These are phyloP conservation scores for Hypoxylon trugodes DNA, from an alignment of 495 filamentous ascomycete genomes.

Conservation along the genomic window DNA sequence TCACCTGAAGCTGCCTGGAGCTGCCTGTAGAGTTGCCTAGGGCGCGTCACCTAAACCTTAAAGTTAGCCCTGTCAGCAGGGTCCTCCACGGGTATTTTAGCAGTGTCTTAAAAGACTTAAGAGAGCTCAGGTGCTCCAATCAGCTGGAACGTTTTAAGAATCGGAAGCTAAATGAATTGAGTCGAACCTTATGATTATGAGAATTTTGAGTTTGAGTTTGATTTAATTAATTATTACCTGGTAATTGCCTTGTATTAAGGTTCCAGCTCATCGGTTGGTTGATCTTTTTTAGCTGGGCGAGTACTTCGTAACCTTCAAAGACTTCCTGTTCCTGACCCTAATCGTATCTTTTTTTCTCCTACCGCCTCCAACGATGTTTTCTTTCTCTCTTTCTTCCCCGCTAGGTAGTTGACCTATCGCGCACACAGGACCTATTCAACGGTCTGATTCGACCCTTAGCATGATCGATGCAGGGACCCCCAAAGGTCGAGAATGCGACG, in stretches of 20 bases:
- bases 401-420: constrained; percentile 13
- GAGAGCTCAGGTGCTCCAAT: neutral
- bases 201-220: too few relatives aligned
- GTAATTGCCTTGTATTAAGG: too few relatives aligned
- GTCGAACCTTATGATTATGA: constrained; percentile 2
- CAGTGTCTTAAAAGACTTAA: too few relatives aligned
- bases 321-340: neutral
- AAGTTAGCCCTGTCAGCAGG: neutral
- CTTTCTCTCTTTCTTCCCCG: neutral
- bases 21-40: neutral
- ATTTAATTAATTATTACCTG: constrained; percentile 15
- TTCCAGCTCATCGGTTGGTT: too few relatives aligned
- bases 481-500: neutral
- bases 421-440: constrained; percentile 16
- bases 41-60: constrained; percentile 14
- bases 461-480: constrained; percentile 21
- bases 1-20: constrained; percentile 8
- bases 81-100: too few relatives aligned
- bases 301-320: too few relatives aligned
- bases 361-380: neutral
- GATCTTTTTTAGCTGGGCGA: too few relatives aligned
- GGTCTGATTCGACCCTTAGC: constrained; percentile 9
- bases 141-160: constrained; percentile 7
- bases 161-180: constrained; percentile 4
- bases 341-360: neutral